These are phyloP conservation scores for Boechera divaricarpa DNA, from an alignment of 345 rosid genomes.

Conservation along the genomic window DNA sequence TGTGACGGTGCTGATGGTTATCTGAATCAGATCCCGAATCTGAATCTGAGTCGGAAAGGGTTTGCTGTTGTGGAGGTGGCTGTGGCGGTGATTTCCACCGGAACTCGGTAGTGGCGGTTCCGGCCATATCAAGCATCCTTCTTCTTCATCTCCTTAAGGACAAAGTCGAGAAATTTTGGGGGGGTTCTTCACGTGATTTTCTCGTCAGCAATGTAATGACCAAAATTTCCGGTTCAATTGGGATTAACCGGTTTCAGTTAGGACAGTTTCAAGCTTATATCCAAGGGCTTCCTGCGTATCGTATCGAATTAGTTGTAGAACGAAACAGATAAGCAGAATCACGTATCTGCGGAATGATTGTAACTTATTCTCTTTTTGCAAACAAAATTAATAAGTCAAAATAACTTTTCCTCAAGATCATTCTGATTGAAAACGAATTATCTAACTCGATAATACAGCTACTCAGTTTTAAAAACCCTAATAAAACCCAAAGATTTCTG, in stretches of 20 bases:
- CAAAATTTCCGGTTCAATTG: constrained; percentile 11
- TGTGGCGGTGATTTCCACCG: constrained; percentile 45
- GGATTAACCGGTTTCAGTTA: constrained; percentile 17
- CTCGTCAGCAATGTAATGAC: constrained; percentile 31
- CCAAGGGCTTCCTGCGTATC: constrained; percentile 1
- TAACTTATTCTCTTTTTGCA: neutral
- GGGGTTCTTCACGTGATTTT: constrained; percentile 8
- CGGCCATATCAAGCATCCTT: constrained; percentile 45
- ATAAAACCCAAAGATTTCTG: constrained; percentile 11
- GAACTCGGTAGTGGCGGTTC: constrained; percentile 37
- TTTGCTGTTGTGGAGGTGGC: neutral
- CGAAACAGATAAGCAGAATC: neutral
- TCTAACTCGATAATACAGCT: constrained; percentile 15
- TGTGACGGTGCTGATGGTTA: constrained; percentile 41
- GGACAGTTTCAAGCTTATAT: neutral
- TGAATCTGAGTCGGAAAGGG: constrained; percentile 59
- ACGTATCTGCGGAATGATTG: neutral
- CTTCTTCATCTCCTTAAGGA: constrained; percentile 5
- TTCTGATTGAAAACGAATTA: neutral
- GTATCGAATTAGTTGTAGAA: neutral
- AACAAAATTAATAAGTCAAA: neutral
- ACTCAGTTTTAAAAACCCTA: neutral
- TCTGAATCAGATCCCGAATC: constrained; percentile 57
- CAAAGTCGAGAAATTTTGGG: neutral
- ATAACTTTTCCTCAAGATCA: neutral